Percentiles rank a stretch among this genome's conserved stretches.
These are phyloP conservation scores for Dicorynia guianensis DNA, from an alignment of 306 rosid genomes.

Conservation along the genomic window DNA sequence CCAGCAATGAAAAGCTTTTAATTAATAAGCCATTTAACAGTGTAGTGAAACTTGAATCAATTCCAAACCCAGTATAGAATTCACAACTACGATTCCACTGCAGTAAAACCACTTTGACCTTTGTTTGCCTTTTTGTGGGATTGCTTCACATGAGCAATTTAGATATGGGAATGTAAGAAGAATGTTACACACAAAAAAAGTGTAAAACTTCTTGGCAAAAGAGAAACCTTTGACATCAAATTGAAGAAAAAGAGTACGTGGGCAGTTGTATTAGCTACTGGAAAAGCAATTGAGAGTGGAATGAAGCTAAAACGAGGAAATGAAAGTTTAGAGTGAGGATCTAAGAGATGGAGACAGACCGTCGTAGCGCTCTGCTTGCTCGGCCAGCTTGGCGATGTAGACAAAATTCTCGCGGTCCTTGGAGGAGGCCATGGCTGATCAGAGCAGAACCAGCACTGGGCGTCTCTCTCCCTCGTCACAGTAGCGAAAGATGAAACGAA, in stretches of 20 bases:
- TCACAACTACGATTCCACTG: not conserved
- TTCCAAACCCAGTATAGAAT: constrained; percentile 1
- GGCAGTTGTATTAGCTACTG: not conserved
- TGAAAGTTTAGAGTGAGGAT: not conserved
- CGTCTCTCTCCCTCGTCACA: constrained; percentile 29
- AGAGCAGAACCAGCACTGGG: not conserved
- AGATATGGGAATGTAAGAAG: constrained; percentile 12
- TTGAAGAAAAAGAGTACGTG: constrained; percentile 13
- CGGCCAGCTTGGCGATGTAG: constrained; percentile 48
- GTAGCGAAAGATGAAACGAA: constrained; percentile 5
- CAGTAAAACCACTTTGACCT: not conserved
- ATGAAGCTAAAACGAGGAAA: constrained; percentile 26
- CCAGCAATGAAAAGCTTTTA: not conserved
- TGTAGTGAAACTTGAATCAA: constrained; percentile 19
- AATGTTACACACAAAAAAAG: not conserved
- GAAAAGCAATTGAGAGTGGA: constrained; percentile 20
- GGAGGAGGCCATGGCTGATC: constrained; percentile 51
- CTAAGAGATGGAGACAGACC: constrained; percentile 43
- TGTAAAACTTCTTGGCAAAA: constrained; percentile 9
- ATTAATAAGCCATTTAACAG: not conserved
- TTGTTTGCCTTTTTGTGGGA: not conserved
- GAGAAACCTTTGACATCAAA: constrained; percentile 31
- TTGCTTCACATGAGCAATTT: not conserved
- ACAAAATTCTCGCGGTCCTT: constrained; percentile 41
- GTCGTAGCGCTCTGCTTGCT: constrained; percentile 54